phyloP scores from a whole-genome alignment of 352 stramenopile genomes.

The Pilasporangium apinafurcum region DNA sequence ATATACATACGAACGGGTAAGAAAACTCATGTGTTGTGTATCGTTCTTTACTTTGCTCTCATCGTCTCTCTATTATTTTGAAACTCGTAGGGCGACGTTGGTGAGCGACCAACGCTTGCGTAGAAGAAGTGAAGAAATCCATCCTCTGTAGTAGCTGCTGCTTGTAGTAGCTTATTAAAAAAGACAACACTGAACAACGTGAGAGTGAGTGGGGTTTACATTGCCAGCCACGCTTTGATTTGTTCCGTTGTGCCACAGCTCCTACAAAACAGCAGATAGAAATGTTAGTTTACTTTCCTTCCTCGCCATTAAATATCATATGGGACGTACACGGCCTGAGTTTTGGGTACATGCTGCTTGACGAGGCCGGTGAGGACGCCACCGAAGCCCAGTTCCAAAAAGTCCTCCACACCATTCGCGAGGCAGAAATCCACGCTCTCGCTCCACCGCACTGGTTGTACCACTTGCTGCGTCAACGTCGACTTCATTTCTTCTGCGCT shows the following conservation, averaged over 20 bases:
- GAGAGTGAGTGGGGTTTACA: too few relatives aligned
- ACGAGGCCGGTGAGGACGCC: slow-evolving; percentile 72
- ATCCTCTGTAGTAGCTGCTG: too few relatives aligned
- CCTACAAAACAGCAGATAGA: slow-evolving; percentile 10
- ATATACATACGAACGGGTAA: slow-evolving; percentile 45
- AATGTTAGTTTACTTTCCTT: background rate
- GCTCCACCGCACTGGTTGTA: slow-evolving; percentile 67
- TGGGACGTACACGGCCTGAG: slow-evolving; percentile 18
- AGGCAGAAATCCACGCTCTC: slow-evolving; percentile 76
- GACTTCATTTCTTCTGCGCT: slow-evolving; percentile 29
- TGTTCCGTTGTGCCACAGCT: slow-evolving; percentile 58
- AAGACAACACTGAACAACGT: too few relatives aligned
- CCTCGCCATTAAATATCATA: too few relatives aligned
- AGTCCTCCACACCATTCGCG: slow-evolving; percentile 28
- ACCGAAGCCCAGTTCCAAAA: slow-evolving; percentile 69
- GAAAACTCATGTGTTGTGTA: slow-evolving; percentile 1
- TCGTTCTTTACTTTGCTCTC: background rate
- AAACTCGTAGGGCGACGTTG: slow-evolving; percentile 47
- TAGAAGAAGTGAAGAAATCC: slow-evolving; percentile 9
- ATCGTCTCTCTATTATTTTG: slow-evolving; percentile 4
- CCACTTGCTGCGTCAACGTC: slow-evolving; percentile 54
- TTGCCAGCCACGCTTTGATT: slow-evolving; percentile 35
- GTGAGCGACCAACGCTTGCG: slow-evolving; percentile 51
- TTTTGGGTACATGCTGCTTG: slow-evolving; percentile 47
- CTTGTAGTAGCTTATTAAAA: too few relatives aligned